Conservation (phyloP, 768 basidiomycete genomes). For the Mycena sanguinolenta region DNA sequence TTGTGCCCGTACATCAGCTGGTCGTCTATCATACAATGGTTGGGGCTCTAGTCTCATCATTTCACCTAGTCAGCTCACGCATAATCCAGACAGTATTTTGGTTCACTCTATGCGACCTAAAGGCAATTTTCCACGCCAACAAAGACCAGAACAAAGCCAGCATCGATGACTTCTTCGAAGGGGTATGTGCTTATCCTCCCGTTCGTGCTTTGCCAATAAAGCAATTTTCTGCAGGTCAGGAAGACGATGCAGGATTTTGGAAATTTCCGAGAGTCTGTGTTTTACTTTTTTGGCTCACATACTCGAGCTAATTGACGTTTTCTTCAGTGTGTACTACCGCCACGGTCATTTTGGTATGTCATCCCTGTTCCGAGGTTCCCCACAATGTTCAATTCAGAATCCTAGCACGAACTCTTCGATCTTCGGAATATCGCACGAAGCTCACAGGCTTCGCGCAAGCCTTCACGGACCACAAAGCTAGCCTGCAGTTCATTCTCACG, state of each 20-base stretch:
- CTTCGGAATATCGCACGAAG: conserved; percentile 37
- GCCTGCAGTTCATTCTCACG: conserved; percentile 36
- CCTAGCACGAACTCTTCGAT: conserved; percentile 32
- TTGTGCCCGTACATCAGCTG: not conserved
- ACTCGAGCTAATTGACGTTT: not conserved
- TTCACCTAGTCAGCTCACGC: not conserved
- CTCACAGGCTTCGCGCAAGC: conserved; percentile 28
- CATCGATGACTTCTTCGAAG: conserved; percentile 31
- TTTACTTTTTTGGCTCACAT: not conserved
- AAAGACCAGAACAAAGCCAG: conserved; percentile 18
- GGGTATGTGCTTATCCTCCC: not conserved
- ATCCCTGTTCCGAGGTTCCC: not conserved
- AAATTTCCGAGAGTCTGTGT: conserved; percentile 42
- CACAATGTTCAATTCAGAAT: not conserved
- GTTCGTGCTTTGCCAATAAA: not conserved
- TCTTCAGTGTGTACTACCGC: conserved; percentile 37
- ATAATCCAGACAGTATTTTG: conserved; percentile 28
- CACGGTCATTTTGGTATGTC: conserved; percentile 34
- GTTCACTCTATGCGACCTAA: conserved; percentile 35
- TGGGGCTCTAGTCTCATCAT: not conserved
- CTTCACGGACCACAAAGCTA: conserved; percentile 36
- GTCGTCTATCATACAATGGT: conserved; percentile 42
- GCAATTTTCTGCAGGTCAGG: not conserved
- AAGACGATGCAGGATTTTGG: conserved; percentile 36
- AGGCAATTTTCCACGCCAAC: conserved; percentile 37